These are phyloP conservation scores for Tulasnella sp. DNA, from an alignment of 768 basidiomycete genomes.

Conservation along the genomic window DNA sequence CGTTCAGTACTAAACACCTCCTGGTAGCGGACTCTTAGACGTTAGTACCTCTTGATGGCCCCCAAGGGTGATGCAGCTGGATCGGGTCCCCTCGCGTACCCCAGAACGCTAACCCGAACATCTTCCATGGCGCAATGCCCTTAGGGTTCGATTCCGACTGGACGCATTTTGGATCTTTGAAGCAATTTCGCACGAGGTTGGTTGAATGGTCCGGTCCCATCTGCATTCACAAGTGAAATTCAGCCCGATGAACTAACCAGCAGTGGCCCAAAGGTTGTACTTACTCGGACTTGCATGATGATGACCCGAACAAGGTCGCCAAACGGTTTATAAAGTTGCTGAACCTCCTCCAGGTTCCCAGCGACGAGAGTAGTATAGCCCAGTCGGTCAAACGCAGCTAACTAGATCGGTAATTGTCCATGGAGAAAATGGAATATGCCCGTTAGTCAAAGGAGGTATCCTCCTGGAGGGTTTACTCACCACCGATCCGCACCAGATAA, in stretches of 20 bases:
- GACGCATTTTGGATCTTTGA: constrained; percentile 13
- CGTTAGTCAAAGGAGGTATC: background rate
- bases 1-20: background rate
- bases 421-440: background rate
- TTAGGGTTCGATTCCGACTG: constrained; percentile 5
- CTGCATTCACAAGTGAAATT: background rate
- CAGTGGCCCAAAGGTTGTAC: background rate
- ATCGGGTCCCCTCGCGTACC: constrained; percentile 2
- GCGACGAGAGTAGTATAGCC: constrained; percentile 7
- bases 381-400: constrained; percentile 10
- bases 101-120: constrained; percentile 20
- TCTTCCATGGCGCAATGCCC: constrained; percentile 20
- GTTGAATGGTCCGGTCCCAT: background rate
- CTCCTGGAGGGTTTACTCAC: background rate
- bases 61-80: constrained; percentile 15
- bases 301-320: constrained; percentile 15
- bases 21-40: background rate
- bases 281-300: constrained; percentile 17
- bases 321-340: background rate
- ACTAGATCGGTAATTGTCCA: background rate
- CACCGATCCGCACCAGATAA: constrained; percentile 10
- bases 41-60: background rate
- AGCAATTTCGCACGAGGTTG: background rate
- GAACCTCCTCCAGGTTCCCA: background rate
- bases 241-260: background rate